Evolutionary conservation across 805 yeast genomes (phyloP).

Genomic region (Candida verbasci): DNA sequence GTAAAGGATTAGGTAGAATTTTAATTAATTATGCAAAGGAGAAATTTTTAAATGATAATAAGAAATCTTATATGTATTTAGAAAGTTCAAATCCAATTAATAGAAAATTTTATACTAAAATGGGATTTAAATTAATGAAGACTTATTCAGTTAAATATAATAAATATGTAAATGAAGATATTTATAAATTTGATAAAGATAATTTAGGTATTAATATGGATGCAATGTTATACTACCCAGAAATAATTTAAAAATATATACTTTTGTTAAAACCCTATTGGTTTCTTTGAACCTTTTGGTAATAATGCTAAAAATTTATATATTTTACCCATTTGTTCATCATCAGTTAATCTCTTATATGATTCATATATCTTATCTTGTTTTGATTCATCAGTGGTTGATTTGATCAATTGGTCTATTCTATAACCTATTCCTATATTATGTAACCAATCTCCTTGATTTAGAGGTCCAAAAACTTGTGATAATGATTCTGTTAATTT

Average conservation of each 20-base stretch:
- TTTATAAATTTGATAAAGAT: conserved; percentile 6
- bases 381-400: conserved; percentile 35
- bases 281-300: conserved; percentile 39
- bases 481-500: conserved; percentile 10
- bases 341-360: conserved; percentile 60
- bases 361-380: conserved; percentile 52
- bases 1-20: conserved; percentile 53
- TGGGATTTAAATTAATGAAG: conserved; percentile 42
- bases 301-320: conserved; percentile 68
- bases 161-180: conserved; percentile 6
- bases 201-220: conserved; percentile 11
- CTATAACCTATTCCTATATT: conserved; percentile 71
- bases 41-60: conserved; percentile 33
- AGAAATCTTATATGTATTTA: conserved; percentile 37
- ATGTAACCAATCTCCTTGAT: conserved; percentile 79
- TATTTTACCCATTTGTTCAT: conserved; percentile 69
- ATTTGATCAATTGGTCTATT: conserved; percentile 51
- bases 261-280: conserved; percentile 53
- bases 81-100: conserved; percentile 56
- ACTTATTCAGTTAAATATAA: conserved; percentile 17
- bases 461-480: conserved; percentile 52
- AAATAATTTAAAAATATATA: not conserved
- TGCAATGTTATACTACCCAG: conserved; percentile 9
- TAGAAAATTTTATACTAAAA: conserved; percentile 47
- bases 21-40: conserved; percentile 48